These are phyloP conservation scores for Aspergillus aculeatinus DNA, from an alignment of 2,329 filamentous ascomycete genomes.

Conservation along the genomic window DNA sequence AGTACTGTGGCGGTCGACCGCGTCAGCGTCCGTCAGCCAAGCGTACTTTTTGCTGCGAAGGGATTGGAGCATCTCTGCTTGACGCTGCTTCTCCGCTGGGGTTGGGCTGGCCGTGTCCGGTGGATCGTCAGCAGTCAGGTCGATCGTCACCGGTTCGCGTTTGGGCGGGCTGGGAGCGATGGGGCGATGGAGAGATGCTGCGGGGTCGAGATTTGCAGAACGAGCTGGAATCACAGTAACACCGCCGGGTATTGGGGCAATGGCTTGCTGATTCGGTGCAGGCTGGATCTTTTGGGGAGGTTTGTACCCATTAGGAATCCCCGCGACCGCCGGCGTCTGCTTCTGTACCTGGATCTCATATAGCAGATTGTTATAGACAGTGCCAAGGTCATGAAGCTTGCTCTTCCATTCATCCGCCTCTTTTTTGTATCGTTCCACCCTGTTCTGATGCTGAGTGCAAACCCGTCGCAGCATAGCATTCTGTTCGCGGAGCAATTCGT, in stretches of 20 bases:
- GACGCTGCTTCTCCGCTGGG: constrained; percentile 9
- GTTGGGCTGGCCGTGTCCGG: neutral
- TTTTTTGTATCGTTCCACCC: constrained; percentile 26
- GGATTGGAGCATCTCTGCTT: constrained; percentile 22
- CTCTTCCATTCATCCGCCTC: constrained; percentile 29
- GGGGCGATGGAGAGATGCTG: neutral
- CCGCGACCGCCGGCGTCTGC: constrained; percentile 16
- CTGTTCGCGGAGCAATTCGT: constrained; percentile 21
- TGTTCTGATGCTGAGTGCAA: constrained; percentile 24
- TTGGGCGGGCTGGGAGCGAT: neutral
- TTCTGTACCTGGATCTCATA: constrained; percentile 23
- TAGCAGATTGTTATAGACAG: constrained; percentile 27
- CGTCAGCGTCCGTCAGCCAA: constrained; percentile 27
- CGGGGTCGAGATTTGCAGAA: neutral
- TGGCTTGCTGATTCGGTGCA: neutral
- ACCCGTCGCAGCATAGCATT: constrained; percentile 27
- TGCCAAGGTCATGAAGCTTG: constrained; percentile 22
- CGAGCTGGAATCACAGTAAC: neutral
- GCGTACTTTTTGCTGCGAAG: constrained; percentile 32
- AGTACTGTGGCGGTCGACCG: neutral
- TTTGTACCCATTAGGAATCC: constrained; percentile 21
- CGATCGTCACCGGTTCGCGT: constrained; percentile 18
- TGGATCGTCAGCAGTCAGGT: constrained; percentile 18
- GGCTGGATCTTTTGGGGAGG: constrained; percentile 12
- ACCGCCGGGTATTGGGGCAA: neutral